A percentile compares a stretch with the other conserved stretches of the same genome.
Conservation (phyloP, 2,329 filamentous ascomycete species). For the Diaporthe ampelina region DNA sequence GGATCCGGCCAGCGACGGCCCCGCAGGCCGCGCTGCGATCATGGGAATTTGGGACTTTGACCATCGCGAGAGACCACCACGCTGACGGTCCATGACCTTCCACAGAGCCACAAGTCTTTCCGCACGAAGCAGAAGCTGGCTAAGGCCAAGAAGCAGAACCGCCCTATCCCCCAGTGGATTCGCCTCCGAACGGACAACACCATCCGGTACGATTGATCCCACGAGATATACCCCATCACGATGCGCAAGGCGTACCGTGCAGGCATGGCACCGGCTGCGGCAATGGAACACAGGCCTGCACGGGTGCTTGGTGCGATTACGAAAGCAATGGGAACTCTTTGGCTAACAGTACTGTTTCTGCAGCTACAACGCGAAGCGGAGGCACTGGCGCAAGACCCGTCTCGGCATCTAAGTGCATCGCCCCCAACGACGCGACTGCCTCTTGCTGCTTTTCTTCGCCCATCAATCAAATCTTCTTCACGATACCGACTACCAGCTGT, state of each 20-base stretch:
- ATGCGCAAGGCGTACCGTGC: not conserved
- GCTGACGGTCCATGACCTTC: constrained; percentile 36
- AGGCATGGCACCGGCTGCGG: not conserved
- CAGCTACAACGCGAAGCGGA: constrained; percentile 99
- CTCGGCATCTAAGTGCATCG: constrained; percentile 91
- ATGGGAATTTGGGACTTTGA: not conserved
- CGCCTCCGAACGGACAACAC: constrained; percentile 98
- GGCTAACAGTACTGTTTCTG: constrained; percentile 21
- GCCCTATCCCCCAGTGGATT: constrained; percentile 99
- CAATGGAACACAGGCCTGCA: not conserved
- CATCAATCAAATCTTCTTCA: constrained; percentile 34
- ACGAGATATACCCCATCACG: constrained; percentile 2
- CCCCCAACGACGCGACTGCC: constrained; percentile 50
- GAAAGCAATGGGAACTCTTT: constrained; percentile 34
- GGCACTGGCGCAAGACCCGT: constrained; percentile 99
- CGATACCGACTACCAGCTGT: constrained; percentile 42
- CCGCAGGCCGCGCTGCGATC: not conserved
- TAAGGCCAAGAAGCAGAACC: constrained; percentile 99
- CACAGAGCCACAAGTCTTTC: constrained; percentile 99
- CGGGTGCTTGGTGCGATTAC: not conserved
- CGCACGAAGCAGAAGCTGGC: constrained; percentile 99
- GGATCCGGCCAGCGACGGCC: not conserved
- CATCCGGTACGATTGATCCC: constrained; percentile 84
- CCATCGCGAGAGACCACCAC: constrained; percentile 36
- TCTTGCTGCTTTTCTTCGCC: constrained; percentile 46